Conservation (phyloP, 805 yeast species). For the Zygoascus flipseniorum region DNA sequence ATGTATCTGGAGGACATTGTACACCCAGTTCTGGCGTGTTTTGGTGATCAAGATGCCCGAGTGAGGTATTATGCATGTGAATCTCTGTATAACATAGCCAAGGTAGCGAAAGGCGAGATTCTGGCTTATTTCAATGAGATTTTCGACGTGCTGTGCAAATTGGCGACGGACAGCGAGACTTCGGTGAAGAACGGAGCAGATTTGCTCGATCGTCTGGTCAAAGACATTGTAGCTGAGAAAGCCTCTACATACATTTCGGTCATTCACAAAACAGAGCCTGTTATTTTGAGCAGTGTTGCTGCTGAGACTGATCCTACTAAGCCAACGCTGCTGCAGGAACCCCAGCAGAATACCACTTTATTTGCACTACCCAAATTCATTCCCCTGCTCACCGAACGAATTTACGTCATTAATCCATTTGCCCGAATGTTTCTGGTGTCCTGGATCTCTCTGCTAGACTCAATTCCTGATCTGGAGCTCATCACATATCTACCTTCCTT, state of each 20-base stretch:
- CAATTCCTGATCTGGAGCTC: slow-evolving; percentile 84
- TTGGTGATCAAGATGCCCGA: slow-evolving; percentile 95
- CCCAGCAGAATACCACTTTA: slow-evolving; percentile 47
- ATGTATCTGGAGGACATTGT: slow-evolving; percentile 74
- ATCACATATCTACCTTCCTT: slow-evolving; percentile 84
- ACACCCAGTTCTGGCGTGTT: slow-evolving; percentile 90
- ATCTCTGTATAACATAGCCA: slow-evolving; percentile 88
- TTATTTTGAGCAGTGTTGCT: slow-evolving; percentile 51
- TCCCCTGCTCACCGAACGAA: slow-evolving; percentile 83
- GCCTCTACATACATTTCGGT: slow-evolving; percentile 67
- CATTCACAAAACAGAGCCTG: slow-evolving; percentile 36
- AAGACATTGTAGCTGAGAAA: slow-evolving; percentile 91
- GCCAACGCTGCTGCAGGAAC: slow-evolving; percentile 25
- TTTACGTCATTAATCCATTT: slow-evolving; percentile 86
- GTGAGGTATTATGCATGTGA: slow-evolving; percentile 97
- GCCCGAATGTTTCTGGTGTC: slow-evolving; percentile 86
- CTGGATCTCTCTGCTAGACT: slow-evolving; percentile 88
- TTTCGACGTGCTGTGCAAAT: slow-evolving; percentile 82
- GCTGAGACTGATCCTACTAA: slow-evolving; percentile 13
- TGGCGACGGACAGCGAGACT: slow-evolving; percentile 84
- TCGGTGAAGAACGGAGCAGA: slow-evolving; percentile 95
- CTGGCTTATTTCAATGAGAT: slow-evolving; percentile 86
- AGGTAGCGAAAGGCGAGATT: slow-evolving; percentile 93
- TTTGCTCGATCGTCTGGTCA: slow-evolving; percentile 76
- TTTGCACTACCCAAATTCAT: slow-evolving; percentile 82